Base-by-base conservation (phyloP, 345 rosid species). In the Populus simonii region DNA sequence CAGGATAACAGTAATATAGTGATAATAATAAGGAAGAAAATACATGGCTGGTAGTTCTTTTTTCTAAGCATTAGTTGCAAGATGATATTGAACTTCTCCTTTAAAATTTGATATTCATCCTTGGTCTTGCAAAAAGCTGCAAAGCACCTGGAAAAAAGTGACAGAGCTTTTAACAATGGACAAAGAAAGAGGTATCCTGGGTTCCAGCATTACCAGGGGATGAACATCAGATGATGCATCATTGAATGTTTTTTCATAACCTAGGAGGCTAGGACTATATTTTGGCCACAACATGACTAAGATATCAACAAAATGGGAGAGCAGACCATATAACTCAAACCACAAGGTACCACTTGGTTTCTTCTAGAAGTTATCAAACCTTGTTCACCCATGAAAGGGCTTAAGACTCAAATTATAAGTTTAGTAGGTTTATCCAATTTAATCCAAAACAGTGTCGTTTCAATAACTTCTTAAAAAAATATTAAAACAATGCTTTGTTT, bases 101-200 rank as follows among this genome's bases (percentile, higher is more conserved):
- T 75, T 39, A 86, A 33, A 63, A 22, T 51, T 39, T 55, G 68
- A 45, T 82, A 84, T 27, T 82, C 86, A 7, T 61, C 62, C 38
- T 53, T 79, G 7, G 82, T 49, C 41, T 39, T 67, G 9, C 74
- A 69, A 53, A 75, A 73, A 10, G 43, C 31, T 51, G 45, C 76
- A 35, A 80, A 6, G 79, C 83, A 86, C 43, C 89, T 86, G 61
- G 5, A 33, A 66, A 49, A 79, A 18, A 25, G 68, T 5, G 18
- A 18, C 2, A 35, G 6, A 77, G 15, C 27, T 12, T 43, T 57
- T 6, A 68, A 35, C 6, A 33, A 57, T 20, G 2, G 59, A 20
- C 59, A 53, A 45, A 45, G 23, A 53, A 53, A 53, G 23, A 20
- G 59, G 10, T 53, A 53, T 20, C 59, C n/a, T 18, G 59, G 23